A percentile compares a stretch with the other conserved stretches of the same genome.
Evolutionary conservation across 2,329 filamentous ascomycete species (phyloP).

Genomic region (Graphium sp.): DNA sequence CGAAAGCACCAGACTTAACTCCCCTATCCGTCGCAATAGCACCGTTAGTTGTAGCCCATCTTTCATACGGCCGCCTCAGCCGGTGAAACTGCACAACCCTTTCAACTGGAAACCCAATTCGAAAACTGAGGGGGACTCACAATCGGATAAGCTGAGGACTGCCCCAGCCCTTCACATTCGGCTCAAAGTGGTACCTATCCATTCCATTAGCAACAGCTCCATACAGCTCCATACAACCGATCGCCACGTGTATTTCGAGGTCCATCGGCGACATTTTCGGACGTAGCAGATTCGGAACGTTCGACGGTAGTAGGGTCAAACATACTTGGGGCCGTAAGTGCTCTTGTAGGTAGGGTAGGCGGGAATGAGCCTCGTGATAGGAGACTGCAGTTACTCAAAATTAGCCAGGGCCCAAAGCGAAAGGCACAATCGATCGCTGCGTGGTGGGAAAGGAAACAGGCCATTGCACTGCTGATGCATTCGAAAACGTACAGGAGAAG

Average conservation of each 20-base stretch:
- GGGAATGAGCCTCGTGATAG: too few species aligned
- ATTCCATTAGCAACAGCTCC: constrained; percentile 4
- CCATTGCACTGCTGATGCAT: too few species aligned
- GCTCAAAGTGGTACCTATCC: constrained; percentile 40
- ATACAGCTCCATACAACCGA: not conserved
- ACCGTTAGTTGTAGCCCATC: too few species aligned
- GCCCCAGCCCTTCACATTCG: constrained; percentile 36
- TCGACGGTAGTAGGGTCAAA: constrained; percentile 4
- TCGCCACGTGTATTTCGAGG: not conserved
- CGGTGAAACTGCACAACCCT: too few species aligned
- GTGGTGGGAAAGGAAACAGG: constrained; percentile 4
- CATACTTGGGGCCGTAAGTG: constrained; percentile 50
- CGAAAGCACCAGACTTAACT: too few species aligned
- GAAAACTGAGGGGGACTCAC: too few species aligned
- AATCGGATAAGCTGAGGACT: constrained; percentile 24
- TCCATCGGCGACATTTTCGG: not conserved
- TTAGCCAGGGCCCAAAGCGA: too few species aligned
- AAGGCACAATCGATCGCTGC: too few species aligned
- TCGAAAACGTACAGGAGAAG: constrained; percentile 19
- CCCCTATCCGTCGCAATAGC: too few species aligned
- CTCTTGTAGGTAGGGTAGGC: constrained; percentile 37
- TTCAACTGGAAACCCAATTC: too few species aligned
- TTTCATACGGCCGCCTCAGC: too few species aligned
- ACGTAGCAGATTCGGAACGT: not conserved
- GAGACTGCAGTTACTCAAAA: too few species aligned